These are phyloP conservation scores for Saccharomyces uvarum DNA, from an alignment of 1,139 yeast species.

Conservation along the genomic window DNA sequence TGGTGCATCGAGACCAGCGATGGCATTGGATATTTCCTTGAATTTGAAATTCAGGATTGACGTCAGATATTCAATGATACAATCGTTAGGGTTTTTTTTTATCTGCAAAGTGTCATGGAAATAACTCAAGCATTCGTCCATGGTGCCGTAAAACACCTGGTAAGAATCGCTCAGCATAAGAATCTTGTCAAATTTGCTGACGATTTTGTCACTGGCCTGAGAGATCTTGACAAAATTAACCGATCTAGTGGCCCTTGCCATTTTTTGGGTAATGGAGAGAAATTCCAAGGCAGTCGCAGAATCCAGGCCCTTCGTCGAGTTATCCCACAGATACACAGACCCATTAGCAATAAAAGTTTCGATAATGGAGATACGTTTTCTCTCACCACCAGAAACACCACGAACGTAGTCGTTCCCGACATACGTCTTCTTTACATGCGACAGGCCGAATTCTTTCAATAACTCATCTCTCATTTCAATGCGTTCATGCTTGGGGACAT, in stretches of 20 bases:
- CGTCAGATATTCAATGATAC: conserved; percentile 49
- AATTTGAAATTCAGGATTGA: conserved; percentile 41
- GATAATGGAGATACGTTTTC: conserved; percentile 41
- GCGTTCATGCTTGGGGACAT: conserved; percentile 33
- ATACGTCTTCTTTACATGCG: conserved; percentile 36
- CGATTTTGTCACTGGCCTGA: conserved; percentile 45
- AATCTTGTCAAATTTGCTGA: conserved; percentile 42
- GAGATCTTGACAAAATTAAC: conserved; percentile 44
- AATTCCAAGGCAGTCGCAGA: conserved; percentile 48
- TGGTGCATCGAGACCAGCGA: neutral
- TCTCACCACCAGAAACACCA: conserved; percentile 42
- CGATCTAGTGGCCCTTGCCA: conserved; percentile 38
- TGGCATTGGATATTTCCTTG: neutral
- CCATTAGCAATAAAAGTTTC: conserved; percentile 43
- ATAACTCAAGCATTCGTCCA: conserved; percentile 36
- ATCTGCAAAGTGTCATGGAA: conserved; percentile 41
- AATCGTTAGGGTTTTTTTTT: conserved; percentile 44
- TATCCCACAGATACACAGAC: conserved; percentile 47
- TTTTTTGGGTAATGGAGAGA: conserved; percentile 38
- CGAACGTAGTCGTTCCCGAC: conserved; percentile 40
- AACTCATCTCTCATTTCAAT: conserved; percentile 35
- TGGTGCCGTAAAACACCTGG: conserved; percentile 43
- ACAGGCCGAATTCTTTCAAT: conserved; percentile 38
- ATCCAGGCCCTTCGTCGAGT: conserved; percentile 46
- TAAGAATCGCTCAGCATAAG: conserved; percentile 39